Evolutionary conservation across 2,329 filamentous ascomycete genomes (phyloP).

Genomic region (Knufia fluminis): DNA sequence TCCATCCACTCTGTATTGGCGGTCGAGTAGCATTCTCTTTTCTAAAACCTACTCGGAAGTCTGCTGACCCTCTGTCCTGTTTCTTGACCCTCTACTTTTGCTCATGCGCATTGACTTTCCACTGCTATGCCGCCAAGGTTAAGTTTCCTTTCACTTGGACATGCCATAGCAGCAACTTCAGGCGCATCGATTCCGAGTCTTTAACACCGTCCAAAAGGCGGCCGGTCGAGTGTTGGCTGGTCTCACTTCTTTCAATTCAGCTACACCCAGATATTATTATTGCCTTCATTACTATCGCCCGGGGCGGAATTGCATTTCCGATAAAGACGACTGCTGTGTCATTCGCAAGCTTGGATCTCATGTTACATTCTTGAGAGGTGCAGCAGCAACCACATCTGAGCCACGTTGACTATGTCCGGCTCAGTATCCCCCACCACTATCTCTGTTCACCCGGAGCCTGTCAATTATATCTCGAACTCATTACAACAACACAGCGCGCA

Average conservation of each 20-base stretch:
- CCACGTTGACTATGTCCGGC: neutral
- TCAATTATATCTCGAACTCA: neutral
- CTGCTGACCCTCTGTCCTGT: constrained; percentile 1
- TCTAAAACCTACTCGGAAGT: neutral
- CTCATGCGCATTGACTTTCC: neutral
- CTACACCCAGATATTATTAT: neutral
- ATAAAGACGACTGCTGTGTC: neutral
- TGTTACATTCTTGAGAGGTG: constrained; percentile 4
- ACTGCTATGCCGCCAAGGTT: neutral
- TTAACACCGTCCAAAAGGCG: neutral
- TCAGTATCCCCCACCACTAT: neutral
- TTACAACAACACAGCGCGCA: neutral
- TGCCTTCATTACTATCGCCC: neutral
- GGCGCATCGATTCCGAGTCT: neutral
- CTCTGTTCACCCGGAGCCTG: constrained; percentile 1
- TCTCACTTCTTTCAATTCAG: neutral
- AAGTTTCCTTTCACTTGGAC: neutral
- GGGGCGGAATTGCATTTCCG: neutral
- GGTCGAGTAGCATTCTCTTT: neutral
- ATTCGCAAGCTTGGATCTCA: neutral
- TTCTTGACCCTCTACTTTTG: neutral
- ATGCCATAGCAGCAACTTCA: neutral
- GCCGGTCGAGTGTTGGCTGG: neutral
- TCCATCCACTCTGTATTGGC: neutral
- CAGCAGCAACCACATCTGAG: neutral